Conservation (phyloP, 768 basidiomycete species). For the Arthromyces matolae region DNA sequence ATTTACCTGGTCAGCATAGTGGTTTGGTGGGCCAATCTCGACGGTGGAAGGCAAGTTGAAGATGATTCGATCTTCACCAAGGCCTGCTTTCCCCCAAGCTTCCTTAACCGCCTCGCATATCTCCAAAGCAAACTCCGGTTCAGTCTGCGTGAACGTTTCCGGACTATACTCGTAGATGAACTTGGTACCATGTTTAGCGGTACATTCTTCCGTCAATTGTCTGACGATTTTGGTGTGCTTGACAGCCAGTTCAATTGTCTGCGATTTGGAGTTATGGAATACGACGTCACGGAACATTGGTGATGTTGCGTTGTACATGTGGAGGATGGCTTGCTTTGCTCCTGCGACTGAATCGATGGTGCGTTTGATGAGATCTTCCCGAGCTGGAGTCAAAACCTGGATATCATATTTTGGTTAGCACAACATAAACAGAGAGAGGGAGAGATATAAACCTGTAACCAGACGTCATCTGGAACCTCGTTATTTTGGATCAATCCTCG, state of each 20-base stretch:
- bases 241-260: constrained; percentile 86
- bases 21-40: constrained; percentile 95
- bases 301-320: constrained; percentile 99
- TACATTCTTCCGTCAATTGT: constrained; percentile 81
- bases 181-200: constrained; percentile 76
- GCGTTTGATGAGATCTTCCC: constrained; percentile 89
- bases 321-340: constrained; percentile 87
- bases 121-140: constrained; percentile 90
- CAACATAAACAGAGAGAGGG: constrained; percentile 15
- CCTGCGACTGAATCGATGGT: constrained; percentile 90
- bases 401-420: no score
- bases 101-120: constrained; percentile 91
- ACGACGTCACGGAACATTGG: constrained; percentile 90
- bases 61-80: constrained; percentile 84
- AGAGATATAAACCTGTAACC: constrained; percentile 76
- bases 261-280: constrained; percentile 89
- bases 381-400: constrained; percentile 93
- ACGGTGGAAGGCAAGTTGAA: constrained; percentile 98
- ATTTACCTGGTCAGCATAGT: constrained; percentile 92
- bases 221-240: constrained; percentile 85
- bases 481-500: constrained; percentile 82
- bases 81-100: constrained; percentile 87
- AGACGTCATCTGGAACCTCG: constrained; percentile 89
- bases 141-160: constrained; percentile 97
- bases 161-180: constrained; percentile 99